Evolutionary conservation across 352 stramenopile genomes (phyloP).

Genomic region (Phytophthora constricta): DNA sequence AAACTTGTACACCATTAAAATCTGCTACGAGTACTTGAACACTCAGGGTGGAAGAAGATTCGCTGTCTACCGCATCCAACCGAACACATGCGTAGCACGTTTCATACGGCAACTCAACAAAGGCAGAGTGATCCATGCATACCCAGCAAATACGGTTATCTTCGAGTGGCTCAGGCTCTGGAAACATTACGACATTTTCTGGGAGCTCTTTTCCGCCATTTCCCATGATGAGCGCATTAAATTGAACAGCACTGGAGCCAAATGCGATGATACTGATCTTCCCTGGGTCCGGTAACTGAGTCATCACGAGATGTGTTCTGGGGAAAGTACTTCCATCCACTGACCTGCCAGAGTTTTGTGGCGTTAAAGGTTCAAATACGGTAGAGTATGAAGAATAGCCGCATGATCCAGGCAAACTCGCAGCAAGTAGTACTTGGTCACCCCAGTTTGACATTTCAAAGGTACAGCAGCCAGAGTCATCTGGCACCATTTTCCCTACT

Average conservation of each 20-base stretch:
- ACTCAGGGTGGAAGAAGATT: neutral
- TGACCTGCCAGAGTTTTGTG: neutral
- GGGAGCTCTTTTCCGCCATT: constrained; percentile 8
- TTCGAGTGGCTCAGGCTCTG: constrained; percentile 5
- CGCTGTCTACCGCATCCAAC: constrained; percentile 6
- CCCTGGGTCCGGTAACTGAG: constrained; percentile 21
- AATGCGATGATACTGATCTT: constrained; percentile 25
- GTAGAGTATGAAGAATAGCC: constrained; percentile 48
- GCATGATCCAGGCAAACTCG: constrained; percentile 11
- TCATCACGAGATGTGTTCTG: constrained; percentile 27
- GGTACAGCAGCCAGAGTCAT: constrained; percentile 53
- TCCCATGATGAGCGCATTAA: constrained; percentile 10
- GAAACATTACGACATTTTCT: neutral
- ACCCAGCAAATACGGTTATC: neutral
- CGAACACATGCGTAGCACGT: constrained; percentile 29
- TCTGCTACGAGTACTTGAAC: constrained; percentile 50
- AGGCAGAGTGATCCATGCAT: constrained; percentile 5
- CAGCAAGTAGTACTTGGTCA: constrained; percentile 49
- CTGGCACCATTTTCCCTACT: constrained; percentile 31
- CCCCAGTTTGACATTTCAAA: constrained; percentile 74
- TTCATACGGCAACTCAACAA: constrained; percentile 6
- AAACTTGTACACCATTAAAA: constrained; percentile 40
- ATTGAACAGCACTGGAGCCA: neutral
- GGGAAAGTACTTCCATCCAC: neutral
- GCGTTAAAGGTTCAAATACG: constrained; percentile 28